These are phyloP conservation scores for Lojkania enalia DNA, from an alignment of 2,329 filamentous ascomycete species.

Conservation along the genomic window DNA sequence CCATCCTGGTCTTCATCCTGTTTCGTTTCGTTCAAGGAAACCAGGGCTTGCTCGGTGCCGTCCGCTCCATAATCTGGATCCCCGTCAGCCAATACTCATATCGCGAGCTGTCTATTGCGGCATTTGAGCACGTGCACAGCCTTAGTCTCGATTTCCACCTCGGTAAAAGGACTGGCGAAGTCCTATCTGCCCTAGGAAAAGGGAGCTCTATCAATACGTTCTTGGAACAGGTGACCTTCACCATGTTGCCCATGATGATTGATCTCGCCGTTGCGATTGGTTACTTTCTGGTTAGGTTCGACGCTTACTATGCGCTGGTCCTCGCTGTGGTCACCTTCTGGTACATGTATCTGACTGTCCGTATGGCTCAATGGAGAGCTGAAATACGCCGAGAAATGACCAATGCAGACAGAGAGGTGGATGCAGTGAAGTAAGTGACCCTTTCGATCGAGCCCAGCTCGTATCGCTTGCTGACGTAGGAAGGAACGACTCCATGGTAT, in stretches of 20 bases:
- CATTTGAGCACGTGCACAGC: constrained; percentile 95
- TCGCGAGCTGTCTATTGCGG: constrained; percentile 87
- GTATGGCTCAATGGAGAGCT: constrained; percentile 90
- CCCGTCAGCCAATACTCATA: constrained; percentile 97
- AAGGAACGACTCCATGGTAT: constrained; percentile 93
- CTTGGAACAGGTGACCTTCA: constrained; percentile 93
- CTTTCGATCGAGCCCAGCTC: neutral
- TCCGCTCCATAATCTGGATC: constrained; percentile 87
- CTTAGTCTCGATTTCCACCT: constrained; percentile 96
- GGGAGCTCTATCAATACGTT: constrained; percentile 96
- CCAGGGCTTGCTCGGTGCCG: constrained; percentile 82
- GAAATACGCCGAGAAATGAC: constrained; percentile 92
- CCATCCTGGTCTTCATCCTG: constrained; percentile 75
- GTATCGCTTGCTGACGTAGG: constrained; percentile 12
- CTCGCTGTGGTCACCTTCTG: constrained; percentile 90
- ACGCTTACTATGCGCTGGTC: constrained; percentile 87
- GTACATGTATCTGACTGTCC: constrained; percentile 95
- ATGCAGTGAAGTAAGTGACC: constrained; percentile 77
- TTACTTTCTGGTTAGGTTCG: constrained; percentile 78
- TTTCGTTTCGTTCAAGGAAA: constrained; percentile 84
- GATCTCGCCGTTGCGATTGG: constrained; percentile 84
- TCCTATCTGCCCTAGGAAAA: constrained; percentile 93
- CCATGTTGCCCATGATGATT: constrained; percentile 91
- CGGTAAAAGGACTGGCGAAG: constrained; percentile 94
- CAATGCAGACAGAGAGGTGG: constrained; percentile 90